Evolutionary conservation across 805 yeast species (phyloP), one percentile per base, ranked within the genome.

Genomic region (Cyberlindnera maritima): DNA sequence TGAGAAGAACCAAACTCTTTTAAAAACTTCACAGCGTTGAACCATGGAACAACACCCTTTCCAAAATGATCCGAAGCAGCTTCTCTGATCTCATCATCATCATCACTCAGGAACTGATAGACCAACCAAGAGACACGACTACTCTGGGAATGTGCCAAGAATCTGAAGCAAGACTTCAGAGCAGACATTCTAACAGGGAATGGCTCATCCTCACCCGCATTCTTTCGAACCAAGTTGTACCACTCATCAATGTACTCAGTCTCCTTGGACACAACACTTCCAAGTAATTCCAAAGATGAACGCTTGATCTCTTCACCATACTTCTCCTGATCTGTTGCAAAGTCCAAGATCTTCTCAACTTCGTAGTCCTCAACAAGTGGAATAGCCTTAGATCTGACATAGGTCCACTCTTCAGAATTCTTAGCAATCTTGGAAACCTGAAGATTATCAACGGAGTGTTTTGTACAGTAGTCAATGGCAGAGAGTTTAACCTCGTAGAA

Each of bases 21-120:
- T 12, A 47, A 34, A 45, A 71, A 63, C 5, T 39, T 38, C 9
- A 52, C 47, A 14, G 72, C 71, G 9, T 60, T 60, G 23, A 56
- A 61, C 36, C 65, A 60, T 11, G 77, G 70, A 19, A 72, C 66
- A 20, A 75, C 59, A 17, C 68, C 48, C 3, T 48, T 32, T 2
- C 72, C 60, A 15, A 81, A 60, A 45, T 68, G 69, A 1, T 53
- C 39, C 0, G 87, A 69, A 0, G 87, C 76, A 2, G 55, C 15
- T 1, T 65, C 63, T 47, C 95, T 68, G 6, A 86, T 65, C 13
- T 74, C 80, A 12, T 71, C 78, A 54, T 85, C 92, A 56, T 88
- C 96, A 62, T 88, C 96, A 43, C 66, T 65, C 20, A 83, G 59
- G 50, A 67, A 72, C 13, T 64, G 59, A 48, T 69, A 70, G 1